Percentiles rank a stretch among this genome's conserved stretches.
Evolutionary conservation across 2,329 filamentous ascomycete genomes (phyloP).

Genomic region (Ampelomyces quisqualis): DNA sequence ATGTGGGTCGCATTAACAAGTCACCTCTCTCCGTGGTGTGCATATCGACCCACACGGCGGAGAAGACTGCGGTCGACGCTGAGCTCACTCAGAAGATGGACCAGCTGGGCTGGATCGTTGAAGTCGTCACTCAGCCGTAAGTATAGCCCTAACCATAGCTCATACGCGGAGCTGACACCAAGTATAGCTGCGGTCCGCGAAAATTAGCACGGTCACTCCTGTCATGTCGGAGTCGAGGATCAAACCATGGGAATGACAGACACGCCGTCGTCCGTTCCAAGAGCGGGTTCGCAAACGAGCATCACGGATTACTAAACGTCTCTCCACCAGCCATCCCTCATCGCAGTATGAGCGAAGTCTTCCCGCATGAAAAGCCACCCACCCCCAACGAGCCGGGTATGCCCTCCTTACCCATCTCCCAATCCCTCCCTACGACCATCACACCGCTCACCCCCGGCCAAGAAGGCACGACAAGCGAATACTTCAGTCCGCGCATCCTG

Average conservation of each 20-base stretch:
- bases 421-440: slow-evolving; percentile 18
- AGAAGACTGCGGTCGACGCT: slow-evolving; percentile 27
- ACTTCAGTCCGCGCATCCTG: slow-evolving; percentile 35
- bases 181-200: slow-evolving; percentile 28
- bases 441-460: slow-evolving; percentile 19
- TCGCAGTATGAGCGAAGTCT: slow-evolving; percentile 29
- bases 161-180: neutral
- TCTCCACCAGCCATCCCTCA: slow-evolving; percentile 14
- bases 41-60: slow-evolving; percentile 30
- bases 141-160: slow-evolving; percentile 2
- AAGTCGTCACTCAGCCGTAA: slow-evolving; percentile 33
- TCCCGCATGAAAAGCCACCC: slow-evolving; percentile 6
- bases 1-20: slow-evolving; percentile 14
- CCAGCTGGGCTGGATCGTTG: slow-evolving; percentile 27
- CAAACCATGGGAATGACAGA: slow-evolving; percentile 15
- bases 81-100: slow-evolving; percentile 25
- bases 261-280: slow-evolving; percentile 18
- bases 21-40: slow-evolving; percentile 28
- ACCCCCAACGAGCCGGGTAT: slow-evolving; percentile 1
- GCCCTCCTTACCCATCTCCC: slow-evolving; percentile 16
- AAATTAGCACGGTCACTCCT: slow-evolving; percentile 28
- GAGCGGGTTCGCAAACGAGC: slow-evolving; percentile 9
- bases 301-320: slow-evolving; percentile 18
- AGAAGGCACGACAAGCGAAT: slow-evolving; percentile 16
- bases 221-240: slow-evolving; percentile 23